Percentiles rank a stretch among this genome's conserved stretches.
These are phyloP conservation scores for Cephalotrichum gorgonifer DNA, from an alignment of 2,329 filamentous ascomycete species.

Conservation along the genomic window DNA sequence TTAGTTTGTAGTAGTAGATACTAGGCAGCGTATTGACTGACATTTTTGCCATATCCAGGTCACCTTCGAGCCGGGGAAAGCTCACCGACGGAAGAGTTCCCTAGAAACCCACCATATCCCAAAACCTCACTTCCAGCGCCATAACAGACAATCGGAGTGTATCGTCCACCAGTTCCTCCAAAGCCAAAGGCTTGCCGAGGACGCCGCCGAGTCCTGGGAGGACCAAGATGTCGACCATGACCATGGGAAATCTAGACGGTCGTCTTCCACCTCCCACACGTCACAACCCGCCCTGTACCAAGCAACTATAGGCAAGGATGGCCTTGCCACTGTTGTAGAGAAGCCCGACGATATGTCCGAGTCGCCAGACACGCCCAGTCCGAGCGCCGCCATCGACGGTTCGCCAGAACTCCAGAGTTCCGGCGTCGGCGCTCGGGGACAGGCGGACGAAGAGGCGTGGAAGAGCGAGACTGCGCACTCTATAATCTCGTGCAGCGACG, in stretches of 20 bases:
- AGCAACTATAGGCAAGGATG: too few relatives aligned
- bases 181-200: conserved; percentile 32
- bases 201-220: conserved; percentile 16
- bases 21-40: too few relatives aligned
- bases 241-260: too few relatives aligned
- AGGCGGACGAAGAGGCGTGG: conserved; percentile 48
- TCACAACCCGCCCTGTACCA: too few relatives aligned
- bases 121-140: conserved; percentile 15
- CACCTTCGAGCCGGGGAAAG: conserved; percentile 49
- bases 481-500: neutral
- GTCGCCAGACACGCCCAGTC: neutral
- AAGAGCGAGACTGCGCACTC: conserved; percentile 16
- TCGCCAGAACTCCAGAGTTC: neutral
- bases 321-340: neutral
- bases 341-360: neutral
- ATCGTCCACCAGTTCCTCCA: conserved; percentile 57
- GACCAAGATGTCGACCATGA: too few relatives aligned
- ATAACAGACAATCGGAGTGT: conserved; percentile 41
- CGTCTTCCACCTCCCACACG: too few relatives aligned
- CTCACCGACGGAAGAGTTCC: conserved; percentile 57
- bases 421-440: conserved; percentile 28
- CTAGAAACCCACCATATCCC: conserved; percentile 28
- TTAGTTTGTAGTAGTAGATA: too few relatives aligned
- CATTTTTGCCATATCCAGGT: too few relatives aligned
- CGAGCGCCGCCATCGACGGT: neutral